Evolutionary conservation across 2,329 filamentous ascomycete species (phyloP).

Genomic region (Dactylellina parvicollis): DNA sequence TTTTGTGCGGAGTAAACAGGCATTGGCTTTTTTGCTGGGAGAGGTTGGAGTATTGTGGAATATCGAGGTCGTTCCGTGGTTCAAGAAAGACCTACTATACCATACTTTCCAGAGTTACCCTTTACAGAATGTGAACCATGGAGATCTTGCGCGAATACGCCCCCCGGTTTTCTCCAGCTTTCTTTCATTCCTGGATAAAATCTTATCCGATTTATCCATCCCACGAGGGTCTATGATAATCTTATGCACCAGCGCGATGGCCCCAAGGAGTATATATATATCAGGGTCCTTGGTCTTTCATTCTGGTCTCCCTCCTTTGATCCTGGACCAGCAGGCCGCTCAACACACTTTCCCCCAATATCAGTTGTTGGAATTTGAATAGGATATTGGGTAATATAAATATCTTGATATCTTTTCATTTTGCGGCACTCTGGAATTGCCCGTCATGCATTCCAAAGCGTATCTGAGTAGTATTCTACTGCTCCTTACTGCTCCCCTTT

Average conservation of each 20-base stretch:
- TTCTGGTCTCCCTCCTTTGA: constrained; percentile 22
- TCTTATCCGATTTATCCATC: constrained; percentile 38
- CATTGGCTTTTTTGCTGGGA: background rate
- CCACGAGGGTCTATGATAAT: constrained; percentile 34
- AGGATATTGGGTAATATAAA: background rate
- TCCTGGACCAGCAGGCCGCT: constrained; percentile 39
- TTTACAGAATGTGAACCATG: background rate
- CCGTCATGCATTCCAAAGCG: constrained; percentile 35
- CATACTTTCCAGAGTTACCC: background rate
- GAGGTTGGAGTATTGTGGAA: constrained; percentile 15
- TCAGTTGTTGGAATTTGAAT: constrained; percentile 36
- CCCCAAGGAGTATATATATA: constrained; percentile 48
- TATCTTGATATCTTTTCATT: constrained; percentile 20
- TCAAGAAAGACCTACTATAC: background rate
- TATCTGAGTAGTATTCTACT: constrained; percentile 35
- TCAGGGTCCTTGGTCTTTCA: constrained; percentile 18
- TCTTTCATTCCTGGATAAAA: constrained; percentile 38
- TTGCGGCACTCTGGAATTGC: background rate
- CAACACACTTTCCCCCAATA: constrained; percentile 18
- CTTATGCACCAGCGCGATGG: constrained; percentile 26
- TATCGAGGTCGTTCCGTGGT: constrained; percentile 41
- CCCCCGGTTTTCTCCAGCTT: constrained; percentile 41
- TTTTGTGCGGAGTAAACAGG: constrained; percentile 40
- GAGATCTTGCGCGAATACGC: background rate
- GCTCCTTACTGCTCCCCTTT: constrained; percentile 34